Evolutionary conservation across 2,329 filamentous ascomycete species (phyloP).

Genomic region (Claviceps monticola): DNA sequence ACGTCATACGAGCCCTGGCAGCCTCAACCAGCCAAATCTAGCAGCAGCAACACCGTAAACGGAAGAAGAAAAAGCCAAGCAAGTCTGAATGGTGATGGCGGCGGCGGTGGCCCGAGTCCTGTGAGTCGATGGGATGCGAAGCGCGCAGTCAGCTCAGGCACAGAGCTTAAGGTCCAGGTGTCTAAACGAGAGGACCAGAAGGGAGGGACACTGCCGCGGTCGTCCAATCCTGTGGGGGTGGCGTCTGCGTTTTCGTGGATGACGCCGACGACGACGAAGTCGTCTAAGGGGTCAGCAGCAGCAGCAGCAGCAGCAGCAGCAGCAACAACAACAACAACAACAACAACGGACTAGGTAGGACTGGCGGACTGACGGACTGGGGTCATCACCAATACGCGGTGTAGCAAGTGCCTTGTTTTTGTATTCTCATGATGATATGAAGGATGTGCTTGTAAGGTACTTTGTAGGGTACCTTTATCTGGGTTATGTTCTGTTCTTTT

Average conservation of each 20-base stretch:
- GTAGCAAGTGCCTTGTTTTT: background rate
- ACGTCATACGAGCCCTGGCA: constrained; percentile 32
- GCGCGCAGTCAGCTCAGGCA: constrained; percentile 30
- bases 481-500: background rate
- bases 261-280: constrained; percentile 35
- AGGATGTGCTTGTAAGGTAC: background rate
- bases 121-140: constrained; percentile 40
- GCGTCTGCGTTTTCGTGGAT: constrained; percentile 92
- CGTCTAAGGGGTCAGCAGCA: constrained; percentile 20
- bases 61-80: constrained; percentile 41
- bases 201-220: constrained; percentile 33
- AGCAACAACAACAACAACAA: no score
- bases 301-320: constrained; percentile 9
- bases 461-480: background rate
- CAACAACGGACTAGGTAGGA: background rate
- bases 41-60: constrained; percentile 21
- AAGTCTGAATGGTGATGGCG: constrained; percentile 17
- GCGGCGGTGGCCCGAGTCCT: constrained; percentile 9
- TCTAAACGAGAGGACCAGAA: constrained; percentile 23
- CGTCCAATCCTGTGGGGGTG: constrained; percentile 76
- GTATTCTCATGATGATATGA: background rate
- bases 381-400: background rate
- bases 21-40: constrained; percentile 28
- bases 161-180: constrained; percentile 21
- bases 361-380: background rate